Conservation (phyloP, 1,284 basidiomycete species). For the Caloboletus firmus region DNA sequence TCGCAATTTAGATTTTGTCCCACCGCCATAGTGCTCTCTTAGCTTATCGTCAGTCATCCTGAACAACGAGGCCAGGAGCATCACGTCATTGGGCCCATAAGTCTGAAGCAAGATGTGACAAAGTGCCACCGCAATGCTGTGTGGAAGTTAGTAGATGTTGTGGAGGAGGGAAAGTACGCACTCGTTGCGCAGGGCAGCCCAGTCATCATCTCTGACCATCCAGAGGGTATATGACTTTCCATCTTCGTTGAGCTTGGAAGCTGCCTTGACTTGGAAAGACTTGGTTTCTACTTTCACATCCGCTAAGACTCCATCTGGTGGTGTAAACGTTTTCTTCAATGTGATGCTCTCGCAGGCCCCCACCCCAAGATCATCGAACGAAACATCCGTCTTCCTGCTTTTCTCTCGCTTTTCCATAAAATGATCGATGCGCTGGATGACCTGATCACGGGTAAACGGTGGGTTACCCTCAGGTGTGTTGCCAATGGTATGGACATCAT, state of each 20-base stretch:
- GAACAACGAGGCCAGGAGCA: slow-evolving; percentile 23
- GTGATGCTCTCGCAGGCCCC: slow-evolving; percentile 12
- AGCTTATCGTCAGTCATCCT: slow-evolving; percentile 11
- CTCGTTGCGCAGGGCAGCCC: not conserved
- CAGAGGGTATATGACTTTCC: not conserved
- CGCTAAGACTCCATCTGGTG: slow-evolving; percentile 10
- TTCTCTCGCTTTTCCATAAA: slow-evolving; percentile 12
- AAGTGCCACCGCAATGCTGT: slow-evolving; percentile 22
- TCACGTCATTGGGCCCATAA: slow-evolving; percentile 20
- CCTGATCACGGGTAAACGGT: slow-evolving; percentile 2
- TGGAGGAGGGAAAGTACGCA: not conserved
- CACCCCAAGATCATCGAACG: slow-evolving; percentile 7
- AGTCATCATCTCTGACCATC: not conserved
- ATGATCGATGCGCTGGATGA: slow-evolving; percentile 11
- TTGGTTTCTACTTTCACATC: not conserved
- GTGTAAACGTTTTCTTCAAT: slow-evolving; percentile 10
- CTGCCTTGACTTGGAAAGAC: not conserved
- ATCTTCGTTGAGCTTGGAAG: not conserved
- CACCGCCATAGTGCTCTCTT: not conserved
- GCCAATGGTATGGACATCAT: slow-evolving; percentile 4
- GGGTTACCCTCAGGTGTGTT: not conserved
- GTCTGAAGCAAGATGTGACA: slow-evolving; percentile 23
- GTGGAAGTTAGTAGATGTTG: not conserved
- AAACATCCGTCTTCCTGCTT: not conserved
- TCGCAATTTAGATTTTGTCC: not conserved